Percentiles rank a stretch among this genome's conserved stretches.
These are phyloP conservation scores for Pleurotus pulmonarius DNA, from an alignment of 768 basidiomycete genomes.

Conservation along the genomic window DNA sequence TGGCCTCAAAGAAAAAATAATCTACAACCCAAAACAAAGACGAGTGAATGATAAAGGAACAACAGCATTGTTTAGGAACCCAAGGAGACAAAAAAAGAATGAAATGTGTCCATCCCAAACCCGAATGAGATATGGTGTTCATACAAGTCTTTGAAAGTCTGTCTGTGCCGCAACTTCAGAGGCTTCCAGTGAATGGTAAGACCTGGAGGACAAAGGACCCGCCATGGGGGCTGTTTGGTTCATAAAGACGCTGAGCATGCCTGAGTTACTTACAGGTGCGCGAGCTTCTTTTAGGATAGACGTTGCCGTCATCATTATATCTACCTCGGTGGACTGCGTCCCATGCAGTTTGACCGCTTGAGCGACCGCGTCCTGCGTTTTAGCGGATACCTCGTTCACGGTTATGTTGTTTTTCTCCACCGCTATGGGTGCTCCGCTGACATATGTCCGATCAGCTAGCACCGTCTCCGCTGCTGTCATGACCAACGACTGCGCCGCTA, in stretches of 20 bases:
- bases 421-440: constrained; percentile 27
- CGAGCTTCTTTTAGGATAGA: constrained; percentile 40
- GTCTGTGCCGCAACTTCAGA: constrained; percentile 20
- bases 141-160: constrained; percentile 33
- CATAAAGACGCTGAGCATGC: constrained; percentile 17
- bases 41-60: constrained; percentile 20
- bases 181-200: constrained; percentile 16
- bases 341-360: constrained; percentile 78
- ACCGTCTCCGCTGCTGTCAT: constrained; percentile 75
- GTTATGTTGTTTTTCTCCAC: constrained; percentile 34
- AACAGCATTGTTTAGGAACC: constrained; percentile 22
- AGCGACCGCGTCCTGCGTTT: constrained; percentile 67
- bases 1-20: constrained; percentile 1
- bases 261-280: constrained; percentile 24
- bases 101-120: constrained; percentile 16
- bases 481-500: constrained; percentile 79
- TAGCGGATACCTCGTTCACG: constrained; percentile 47
- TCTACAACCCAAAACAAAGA: constrained; percentile 1
- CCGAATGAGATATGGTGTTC: constrained; percentile 21
- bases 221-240: constrained; percentile 14
- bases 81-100: constrained; percentile 24
- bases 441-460: constrained; percentile 43
- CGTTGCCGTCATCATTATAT: constrained; percentile 72
- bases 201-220: constrained; percentile 1
- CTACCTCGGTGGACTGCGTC: constrained; percentile 70